Evolutionary conservation across 345 rosid genomes (phyloP).

Genomic region (Psidium friedrichsthalianum): DNA sequence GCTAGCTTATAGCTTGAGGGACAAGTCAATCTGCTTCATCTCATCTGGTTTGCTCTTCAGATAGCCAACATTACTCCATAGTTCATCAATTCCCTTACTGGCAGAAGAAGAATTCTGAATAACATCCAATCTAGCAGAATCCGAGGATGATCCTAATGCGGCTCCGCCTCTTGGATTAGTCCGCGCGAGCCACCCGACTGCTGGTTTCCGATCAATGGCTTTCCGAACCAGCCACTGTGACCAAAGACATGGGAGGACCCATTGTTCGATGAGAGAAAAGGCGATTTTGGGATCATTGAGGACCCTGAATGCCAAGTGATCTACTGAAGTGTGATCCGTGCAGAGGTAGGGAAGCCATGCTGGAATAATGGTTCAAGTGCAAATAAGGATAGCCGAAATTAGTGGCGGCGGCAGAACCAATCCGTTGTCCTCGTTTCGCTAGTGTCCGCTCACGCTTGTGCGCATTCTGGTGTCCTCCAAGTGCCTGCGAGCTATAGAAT

Average conservation of each 20-base stretch:
- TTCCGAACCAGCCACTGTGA: conserved; percentile 28
- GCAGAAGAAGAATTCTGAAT: conserved; percentile 22
- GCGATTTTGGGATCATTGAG: conserved; percentile 57
- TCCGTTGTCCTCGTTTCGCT: conserved; percentile 59
- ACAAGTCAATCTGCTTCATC: conserved; percentile 72
- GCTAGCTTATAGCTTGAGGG: conserved; percentile 64
- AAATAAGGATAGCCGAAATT: not conserved
- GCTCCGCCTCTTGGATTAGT: conserved; percentile 9
- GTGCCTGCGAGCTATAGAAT: conserved; percentile 92
- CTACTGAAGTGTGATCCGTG: conserved; percentile 43
- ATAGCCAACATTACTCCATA: conserved; percentile 27
- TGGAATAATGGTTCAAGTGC: conserved; percentile 22
- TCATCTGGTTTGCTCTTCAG: conserved; percentile 50
- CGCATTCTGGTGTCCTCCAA: conserved; percentile 95
- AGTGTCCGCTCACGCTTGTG: conserved; percentile 85
- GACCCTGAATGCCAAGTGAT: conserved; percentile 58
- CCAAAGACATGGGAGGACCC: conserved; percentile 11
- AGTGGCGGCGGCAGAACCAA: conserved; percentile 7
- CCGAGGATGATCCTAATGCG: conserved; percentile 12
- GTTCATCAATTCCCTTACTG: conserved; percentile 15
- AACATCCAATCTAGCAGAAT: conserved; percentile 20
- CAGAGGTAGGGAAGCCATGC: conserved; percentile 71
- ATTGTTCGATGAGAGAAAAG: not conserved
- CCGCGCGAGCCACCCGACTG: conserved; percentile 23
- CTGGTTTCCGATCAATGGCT: conserved; percentile 30